phyloP scores from a whole-genome alignment of 805 yeast genomes.

The Myxozyma sirexii region DNA sequence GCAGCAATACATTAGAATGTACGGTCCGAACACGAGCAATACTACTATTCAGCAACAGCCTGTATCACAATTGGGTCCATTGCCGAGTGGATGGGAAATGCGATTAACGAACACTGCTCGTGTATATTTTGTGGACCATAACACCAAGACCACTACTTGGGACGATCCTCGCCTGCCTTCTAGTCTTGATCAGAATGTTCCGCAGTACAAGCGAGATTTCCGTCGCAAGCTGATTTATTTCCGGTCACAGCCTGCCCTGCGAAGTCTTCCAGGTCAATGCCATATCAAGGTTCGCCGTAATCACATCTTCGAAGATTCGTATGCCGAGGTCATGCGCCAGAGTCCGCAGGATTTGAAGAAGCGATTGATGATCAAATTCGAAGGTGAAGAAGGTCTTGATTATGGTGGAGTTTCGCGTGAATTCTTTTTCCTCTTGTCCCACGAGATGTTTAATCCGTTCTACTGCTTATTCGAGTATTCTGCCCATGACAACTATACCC shows the following conservation, averaged over 20 bases:
- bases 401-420: constrained; percentile 99
- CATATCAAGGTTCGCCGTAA: constrained; percentile 97
- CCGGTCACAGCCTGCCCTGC: constrained; percentile 96
- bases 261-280: constrained; percentile 98
- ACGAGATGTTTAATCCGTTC: constrained; percentile 98
- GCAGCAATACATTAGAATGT: constrained; percentile 95
- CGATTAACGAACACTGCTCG: constrained; percentile 97
- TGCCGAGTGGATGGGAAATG: constrained; percentile 99
- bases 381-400: constrained; percentile 99
- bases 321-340: constrained; percentile 98
- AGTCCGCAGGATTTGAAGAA: constrained; percentile 97
- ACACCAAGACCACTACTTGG: constrained; percentile 99
- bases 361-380: constrained; percentile 96
- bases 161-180: constrained; percentile 99
- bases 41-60: constrained; percentile 98
- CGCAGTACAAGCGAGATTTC: constrained; percentile 98
- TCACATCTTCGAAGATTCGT: constrained; percentile 94
- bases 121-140: constrained; percentile 98
- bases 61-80: constrained; percentile 94
- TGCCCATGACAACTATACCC: constrained; percentile 95
- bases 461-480: constrained; percentile 97
- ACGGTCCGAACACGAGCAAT: constrained; percentile 61
- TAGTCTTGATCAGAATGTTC: constrained; percentile 95
- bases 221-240: constrained; percentile 96
- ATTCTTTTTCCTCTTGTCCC: constrained; percentile 92